phyloP scores from a whole-genome alignment of 2,329 filamentous ascomycete genomes.

The Fonsecaea pugnacius region DNA sequence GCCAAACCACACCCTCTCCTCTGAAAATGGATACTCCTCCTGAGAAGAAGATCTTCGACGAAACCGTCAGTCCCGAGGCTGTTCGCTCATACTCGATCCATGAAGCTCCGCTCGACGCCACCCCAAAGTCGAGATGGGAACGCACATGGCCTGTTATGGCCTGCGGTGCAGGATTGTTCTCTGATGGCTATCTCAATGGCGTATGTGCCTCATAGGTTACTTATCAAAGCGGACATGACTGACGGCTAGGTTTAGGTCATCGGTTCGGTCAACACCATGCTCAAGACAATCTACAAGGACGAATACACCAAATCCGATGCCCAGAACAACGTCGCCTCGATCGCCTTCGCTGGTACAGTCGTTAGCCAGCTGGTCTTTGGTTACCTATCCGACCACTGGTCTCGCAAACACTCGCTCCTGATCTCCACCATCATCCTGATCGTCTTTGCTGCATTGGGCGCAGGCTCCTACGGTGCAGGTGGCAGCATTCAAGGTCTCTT shows the following conservation, averaged over 20 bases:
- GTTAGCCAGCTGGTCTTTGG: conserved; percentile 78
- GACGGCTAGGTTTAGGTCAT: conserved; percentile 63
- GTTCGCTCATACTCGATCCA: conserved; percentile 25
- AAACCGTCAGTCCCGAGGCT: conserved; percentile 18
- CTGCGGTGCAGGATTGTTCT: conserved; percentile 87
- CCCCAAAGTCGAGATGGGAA: conserved; percentile 54
- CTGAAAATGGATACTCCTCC: conserved; percentile 18
- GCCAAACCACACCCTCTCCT: neutral
- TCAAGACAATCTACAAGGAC: conserved; percentile 68
- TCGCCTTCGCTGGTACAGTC: conserved; percentile 85
- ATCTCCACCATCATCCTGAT: conserved; percentile 82
- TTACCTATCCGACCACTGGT: conserved; percentile 80
- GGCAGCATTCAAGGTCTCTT: conserved; percentile 74
- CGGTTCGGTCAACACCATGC: conserved; percentile 80
- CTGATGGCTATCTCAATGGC: conserved; percentile 89
- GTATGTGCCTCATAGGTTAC: conserved; percentile 40
- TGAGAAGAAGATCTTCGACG: conserved; percentile 25
- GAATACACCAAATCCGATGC: conserved; percentile 72
- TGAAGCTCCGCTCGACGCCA: conserved; percentile 27
- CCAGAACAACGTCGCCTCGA: conserved; percentile 74
- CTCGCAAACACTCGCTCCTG: conserved; percentile 79
- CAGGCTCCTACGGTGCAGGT: conserved; percentile 75
- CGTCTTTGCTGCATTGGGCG: conserved; percentile 77
- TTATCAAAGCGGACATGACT: neutral
- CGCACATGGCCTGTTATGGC: conserved; percentile 76